Evolutionary conservation across 2,329 filamentous ascomycete genomes (phyloP).

Genomic region (Lachnellula suecica): DNA sequence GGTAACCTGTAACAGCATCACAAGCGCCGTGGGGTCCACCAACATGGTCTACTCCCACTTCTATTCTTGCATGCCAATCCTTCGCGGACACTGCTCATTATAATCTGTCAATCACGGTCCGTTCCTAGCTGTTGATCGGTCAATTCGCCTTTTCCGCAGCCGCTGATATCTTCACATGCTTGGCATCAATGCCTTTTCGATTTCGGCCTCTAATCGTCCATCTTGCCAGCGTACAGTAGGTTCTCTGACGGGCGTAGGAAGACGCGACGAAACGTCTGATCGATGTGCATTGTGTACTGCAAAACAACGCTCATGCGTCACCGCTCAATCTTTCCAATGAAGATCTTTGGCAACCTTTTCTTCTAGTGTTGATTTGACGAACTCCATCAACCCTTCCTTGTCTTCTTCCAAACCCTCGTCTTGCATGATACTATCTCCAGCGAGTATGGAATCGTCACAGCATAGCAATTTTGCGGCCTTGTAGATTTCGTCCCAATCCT

Average conservation of each 20-base stretch:
- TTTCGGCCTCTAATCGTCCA: not conserved
- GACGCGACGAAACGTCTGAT: conserved; percentile 9
- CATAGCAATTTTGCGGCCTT: conserved; percentile 66
- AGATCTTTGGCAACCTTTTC: conserved; percentile 53
- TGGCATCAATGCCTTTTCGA: conserved; percentile 24
- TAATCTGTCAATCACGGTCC: conserved; percentile 10
- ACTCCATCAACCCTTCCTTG: conserved; percentile 50
- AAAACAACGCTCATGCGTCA: conserved; percentile 9
- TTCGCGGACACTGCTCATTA: not conserved
- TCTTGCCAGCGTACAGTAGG: not conserved
- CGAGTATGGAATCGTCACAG: conserved; percentile 40
- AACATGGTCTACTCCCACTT: conserved; percentile 7
- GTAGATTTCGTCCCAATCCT: conserved; percentile 73
- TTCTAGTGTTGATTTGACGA: conserved; percentile 62
- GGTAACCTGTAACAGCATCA: conserved; percentile 15
- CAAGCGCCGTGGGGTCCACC: conserved; percentile 7
- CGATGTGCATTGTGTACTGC: conserved; percentile 6
- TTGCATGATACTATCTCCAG: conserved; percentile 25
- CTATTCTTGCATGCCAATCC: conserved; percentile 15
- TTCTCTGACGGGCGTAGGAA: not conserved
- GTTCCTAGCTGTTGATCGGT: conserved; percentile 12
- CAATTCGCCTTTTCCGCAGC: conserved; percentile 5
- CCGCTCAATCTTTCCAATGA: conserved; percentile 51
- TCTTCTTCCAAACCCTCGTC: conserved; percentile 41
- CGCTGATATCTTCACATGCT: conserved; percentile 4